Evolutionary conservation across 2,329 filamentous ascomycete genomes (phyloP), one percentile per base, ranked within the genome.

Genomic region (Pseudohalonectria lignicola): DNA sequence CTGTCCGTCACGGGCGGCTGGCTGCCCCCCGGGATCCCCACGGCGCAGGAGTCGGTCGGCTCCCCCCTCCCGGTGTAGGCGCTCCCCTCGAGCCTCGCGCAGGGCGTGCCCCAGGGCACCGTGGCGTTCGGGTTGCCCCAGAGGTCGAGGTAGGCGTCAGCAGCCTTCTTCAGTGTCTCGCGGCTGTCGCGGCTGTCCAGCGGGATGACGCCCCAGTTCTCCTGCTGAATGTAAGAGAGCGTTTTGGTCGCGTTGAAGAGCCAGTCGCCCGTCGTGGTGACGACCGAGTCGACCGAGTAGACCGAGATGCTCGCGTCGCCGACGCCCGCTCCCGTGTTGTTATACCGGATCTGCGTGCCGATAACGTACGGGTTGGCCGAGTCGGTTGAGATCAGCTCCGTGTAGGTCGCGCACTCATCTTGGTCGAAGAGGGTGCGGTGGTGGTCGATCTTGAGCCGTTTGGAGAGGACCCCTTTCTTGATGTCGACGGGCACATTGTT

Each of bases 341-440:
- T 43, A 42, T 58, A 54, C 7, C 51, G 53, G 39, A 60, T 53
- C 45, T 60, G 57, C 5, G 53, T 53, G 28, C 56, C 57, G 41
- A 60, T 55, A 5, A 60, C 57, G 30, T 55, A 58, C 16, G 55
- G 56, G 41, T 55, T 52, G 3, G 47, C 43, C 15, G 53, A 47
- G n/a, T 42, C 47, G 11, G 53, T 47, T 17, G 48, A 47, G 40
- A 61, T 56, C 39, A 66, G 53, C 45, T 64, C 60, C 19, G 66
- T 62, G 41, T 60, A 60, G 23, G 62, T 61, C 17, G 60, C 53
- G 44, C 59, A 61, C 19, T 43, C 44, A 13, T 48, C 47, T 5
- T 49, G 48, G 46, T 61, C 57, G 39, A 52, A 41, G 40, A 53
- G 53, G 36, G 51, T 60, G 40, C 53, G 53, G 37, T 49, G 51